These are phyloP conservation scores for Cercophora samala DNA, from an alignment of 495 filamentous ascomycete species.

Conservation along the genomic window DNA sequence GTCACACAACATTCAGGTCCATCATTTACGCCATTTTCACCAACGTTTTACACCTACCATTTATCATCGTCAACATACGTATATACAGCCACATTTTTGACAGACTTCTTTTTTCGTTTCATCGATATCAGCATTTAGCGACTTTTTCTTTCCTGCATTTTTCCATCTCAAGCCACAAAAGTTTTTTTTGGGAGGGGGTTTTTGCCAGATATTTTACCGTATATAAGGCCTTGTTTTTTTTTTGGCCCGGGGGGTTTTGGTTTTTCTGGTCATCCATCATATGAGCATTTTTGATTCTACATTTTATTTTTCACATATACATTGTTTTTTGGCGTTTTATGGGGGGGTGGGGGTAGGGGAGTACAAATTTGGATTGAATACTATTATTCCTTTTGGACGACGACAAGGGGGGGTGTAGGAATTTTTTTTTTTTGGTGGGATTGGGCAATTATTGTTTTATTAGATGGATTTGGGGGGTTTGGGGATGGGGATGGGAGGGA, in stretches of 20 bases:
- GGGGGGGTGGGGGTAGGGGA: background rate
- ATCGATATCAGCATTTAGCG: constrained; percentile 1
- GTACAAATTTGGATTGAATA: background rate
- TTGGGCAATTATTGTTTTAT: too few relatives aligned
- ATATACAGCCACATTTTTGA: constrained; percentile 1
- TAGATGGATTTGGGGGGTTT: too few relatives aligned
- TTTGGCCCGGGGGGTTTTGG: background rate
- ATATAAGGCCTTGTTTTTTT: background rate
- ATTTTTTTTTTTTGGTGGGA: too few relatives aligned
- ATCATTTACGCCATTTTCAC: background rate
- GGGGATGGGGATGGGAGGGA: background rate
- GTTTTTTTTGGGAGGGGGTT: constrained; percentile 3
- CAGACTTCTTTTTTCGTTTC: background rate
- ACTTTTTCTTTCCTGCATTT: constrained; percentile 1
- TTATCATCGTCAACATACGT: background rate
- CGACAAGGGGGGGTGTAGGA: too few relatives aligned
- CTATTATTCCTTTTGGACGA: too few relatives aligned
- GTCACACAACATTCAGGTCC: background rate
- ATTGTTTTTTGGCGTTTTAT: background rate
- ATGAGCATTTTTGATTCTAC: background rate
- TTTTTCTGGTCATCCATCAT: background rate
- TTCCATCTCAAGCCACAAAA: constrained; percentile 2
- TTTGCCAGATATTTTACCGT: background rate
- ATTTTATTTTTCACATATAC: background rate
- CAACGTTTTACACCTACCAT: background rate